Base-by-base conservation (phyloP, 768 basidiomycete genomes). In the Mycena epipterygia region DNA sequence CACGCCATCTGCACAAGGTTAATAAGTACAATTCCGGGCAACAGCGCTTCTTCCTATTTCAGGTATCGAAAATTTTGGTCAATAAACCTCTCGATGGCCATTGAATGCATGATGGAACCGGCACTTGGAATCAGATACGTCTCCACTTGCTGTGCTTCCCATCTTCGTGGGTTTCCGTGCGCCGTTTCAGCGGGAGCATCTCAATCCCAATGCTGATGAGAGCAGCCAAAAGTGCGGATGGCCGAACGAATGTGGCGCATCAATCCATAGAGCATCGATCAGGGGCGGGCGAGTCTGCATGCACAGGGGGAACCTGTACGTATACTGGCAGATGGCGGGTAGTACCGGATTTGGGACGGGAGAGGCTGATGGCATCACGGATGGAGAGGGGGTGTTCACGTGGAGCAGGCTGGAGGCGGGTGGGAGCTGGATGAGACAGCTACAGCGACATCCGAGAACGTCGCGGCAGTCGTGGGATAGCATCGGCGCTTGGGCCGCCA, bases 151-250 rank as follows among this genome's bases (percentile, higher is more conserved):
- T 23, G 21, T 41, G 5, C 29, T 49, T 16, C 25, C 32, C 61
- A 9, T 21, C 48, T 7, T 41, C 25, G 19, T 39, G 25, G 2
- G 61, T 3, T 17, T 52, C 61, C 17, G 61, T 2, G 2, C 49
- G 48, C 17, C 61, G 61, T 32, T 63, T 63, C 23, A 39, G 23
- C 5, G 61, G 48, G 19, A 63, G 33, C 35, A 63, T 21, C 9
- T 63, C 61, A 5, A 63, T 49, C 8, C 35, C 61, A 17, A 52
- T 7, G n/a, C n/a, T n/a, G n/a, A n/a, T n/a, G n/a, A n/a, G n/a
- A n/a, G n/a, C n/a, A n/a, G n/a, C 42, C 35, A 63, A 33, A 35
- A 63, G 2, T 23, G 49, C 61, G 1, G 61, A n/a, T n/a, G n/a
- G n/a, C n/a, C n/a, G n/a, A n/a, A n/a, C n/a, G n/a, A n/a, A n/a